Conservation (phyloP, 1,284 basidiomycete species). For the Coniferiporia weirii region DNA sequence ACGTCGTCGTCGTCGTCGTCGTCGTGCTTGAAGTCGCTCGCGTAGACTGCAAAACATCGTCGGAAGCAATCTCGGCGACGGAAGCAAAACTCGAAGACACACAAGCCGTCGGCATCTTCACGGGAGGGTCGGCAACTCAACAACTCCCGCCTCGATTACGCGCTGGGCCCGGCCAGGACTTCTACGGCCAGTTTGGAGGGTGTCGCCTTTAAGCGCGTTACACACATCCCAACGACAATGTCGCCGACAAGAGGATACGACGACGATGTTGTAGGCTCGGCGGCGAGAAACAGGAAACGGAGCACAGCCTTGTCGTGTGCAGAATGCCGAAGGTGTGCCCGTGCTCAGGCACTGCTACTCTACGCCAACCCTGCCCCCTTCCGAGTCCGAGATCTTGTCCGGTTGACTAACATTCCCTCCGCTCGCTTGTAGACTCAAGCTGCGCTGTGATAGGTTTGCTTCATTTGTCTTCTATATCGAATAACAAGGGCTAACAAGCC, state of each 20-base stretch:
- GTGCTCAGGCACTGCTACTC: conserved; percentile 10
- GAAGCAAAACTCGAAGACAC: background rate
- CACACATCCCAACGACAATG: conserved; percentile 13
- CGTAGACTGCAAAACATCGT: background rate
- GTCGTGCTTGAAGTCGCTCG: conserved; percentile 24
- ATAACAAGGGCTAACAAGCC: conserved; percentile 5
- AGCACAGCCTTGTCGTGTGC: conserved; percentile 54
- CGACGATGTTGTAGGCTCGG: conserved; percentile 30
- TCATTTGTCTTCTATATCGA: background rate
- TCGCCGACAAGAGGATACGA: conserved; percentile 21
- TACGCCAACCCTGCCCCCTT: conserved; percentile 8
- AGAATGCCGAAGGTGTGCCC: conserved; percentile 51
- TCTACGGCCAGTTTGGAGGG: conserved; percentile 17
- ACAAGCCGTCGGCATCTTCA: conserved; percentile 1
- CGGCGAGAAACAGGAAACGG: conserved; percentile 41
- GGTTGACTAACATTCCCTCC: conserved; percentile 35
- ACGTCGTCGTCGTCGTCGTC: conserved; percentile 32
- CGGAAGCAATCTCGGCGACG: background rate
- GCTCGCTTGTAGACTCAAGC: conserved; percentile 14
- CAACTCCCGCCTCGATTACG: too few relatives aligned
- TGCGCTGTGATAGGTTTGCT: conserved; percentile 19
- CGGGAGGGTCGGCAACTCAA: too few relatives aligned
- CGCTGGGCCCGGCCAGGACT: background rate
- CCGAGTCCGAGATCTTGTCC: conserved; percentile 24
- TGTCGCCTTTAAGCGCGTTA: conserved; percentile 10